Evolutionary conservation across 331 rosid species (phyloP), one percentile per base, ranked within the genome.

Genomic region (Cydonia oblonga): DNA sequence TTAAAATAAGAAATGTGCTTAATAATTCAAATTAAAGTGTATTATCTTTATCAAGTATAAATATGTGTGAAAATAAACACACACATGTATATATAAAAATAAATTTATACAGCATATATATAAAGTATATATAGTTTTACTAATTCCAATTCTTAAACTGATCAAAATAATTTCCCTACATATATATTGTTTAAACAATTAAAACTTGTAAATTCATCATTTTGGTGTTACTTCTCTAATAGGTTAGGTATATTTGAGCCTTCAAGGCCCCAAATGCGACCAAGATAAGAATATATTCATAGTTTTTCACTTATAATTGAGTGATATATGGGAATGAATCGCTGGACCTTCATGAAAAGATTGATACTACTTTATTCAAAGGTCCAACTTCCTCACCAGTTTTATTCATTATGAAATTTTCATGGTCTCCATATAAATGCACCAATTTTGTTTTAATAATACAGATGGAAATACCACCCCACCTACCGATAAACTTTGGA

Each of bases 301-400:
- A 63, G 60, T 26, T 42, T 25, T 58, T 60, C 68, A 72, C 59
- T 6, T 42, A 26, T 51, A 18, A 64, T 44, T 20, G 44, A 68
- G 52, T 68, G 74, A 25, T 44, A 20, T 19, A 12, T 10, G 52
- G 57, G 54, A 58, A 64, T 32, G 58, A 78, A 78, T 24, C 11
- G 76, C 76, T 26, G 46, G 29, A 42, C 76, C 40, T 72, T 61
- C 73, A 81, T 49, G 72, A 81, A 76, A 76, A 72, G 75, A 67
- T 65, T 60, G 26, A 35, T 26, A 66, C 72, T 72, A 26, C 63
- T 60, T 72, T 75, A 71, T 22, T 38, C 5, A 57, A 60, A 66
- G 33, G 68, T 42, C 68, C 75, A 80, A 66, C 74, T 66, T 51
- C 57, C 40, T 18, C 67, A 67, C 28, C 70, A 61, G 54, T 66